Evolutionary conservation across 495 filamentous ascomycete genomes (phyloP).

Genomic region (Podospora pseudocomata): DNA sequence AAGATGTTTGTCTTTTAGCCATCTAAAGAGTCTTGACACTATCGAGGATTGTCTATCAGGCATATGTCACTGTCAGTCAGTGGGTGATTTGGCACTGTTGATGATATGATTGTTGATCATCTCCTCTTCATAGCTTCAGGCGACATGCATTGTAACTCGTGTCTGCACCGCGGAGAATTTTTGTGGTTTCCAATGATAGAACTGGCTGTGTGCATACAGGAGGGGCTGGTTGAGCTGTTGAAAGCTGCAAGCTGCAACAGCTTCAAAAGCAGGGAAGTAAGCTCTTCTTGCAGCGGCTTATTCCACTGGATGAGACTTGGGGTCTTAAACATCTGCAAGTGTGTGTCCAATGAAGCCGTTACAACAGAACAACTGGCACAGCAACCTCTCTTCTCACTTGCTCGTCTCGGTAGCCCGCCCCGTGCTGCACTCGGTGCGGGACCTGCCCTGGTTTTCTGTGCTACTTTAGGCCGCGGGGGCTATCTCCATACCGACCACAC

Average conservation of each 20-base stretch:
- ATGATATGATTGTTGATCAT: no score
- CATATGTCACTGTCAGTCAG: neutral
- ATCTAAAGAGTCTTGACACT: neutral
- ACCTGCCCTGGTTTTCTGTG: neutral
- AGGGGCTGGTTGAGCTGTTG: neutral
- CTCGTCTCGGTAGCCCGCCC: neutral
- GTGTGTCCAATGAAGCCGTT: neutral
- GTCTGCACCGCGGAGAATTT: neutral
- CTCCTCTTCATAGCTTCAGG: neutral
- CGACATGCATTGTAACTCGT: neutral
- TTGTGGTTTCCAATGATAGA: neutral
- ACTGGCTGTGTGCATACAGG: neutral
- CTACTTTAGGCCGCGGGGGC: neutral
- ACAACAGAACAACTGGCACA: neutral
- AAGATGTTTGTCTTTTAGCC: neutral
- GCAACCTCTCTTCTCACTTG: neutral
- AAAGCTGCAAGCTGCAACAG: neutral
- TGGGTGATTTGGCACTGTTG: no score
- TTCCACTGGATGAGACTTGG: neutral
- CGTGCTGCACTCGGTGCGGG: neutral
- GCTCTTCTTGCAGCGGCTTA: neutral
- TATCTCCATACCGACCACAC: neutral
- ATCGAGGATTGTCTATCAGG: neutral
- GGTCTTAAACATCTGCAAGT: neutral
- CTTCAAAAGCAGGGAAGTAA: neutral